Base-by-base conservation (phyloP, 2,329 filamentous ascomycete genomes). In the Colletotrichum siamense region DNA sequence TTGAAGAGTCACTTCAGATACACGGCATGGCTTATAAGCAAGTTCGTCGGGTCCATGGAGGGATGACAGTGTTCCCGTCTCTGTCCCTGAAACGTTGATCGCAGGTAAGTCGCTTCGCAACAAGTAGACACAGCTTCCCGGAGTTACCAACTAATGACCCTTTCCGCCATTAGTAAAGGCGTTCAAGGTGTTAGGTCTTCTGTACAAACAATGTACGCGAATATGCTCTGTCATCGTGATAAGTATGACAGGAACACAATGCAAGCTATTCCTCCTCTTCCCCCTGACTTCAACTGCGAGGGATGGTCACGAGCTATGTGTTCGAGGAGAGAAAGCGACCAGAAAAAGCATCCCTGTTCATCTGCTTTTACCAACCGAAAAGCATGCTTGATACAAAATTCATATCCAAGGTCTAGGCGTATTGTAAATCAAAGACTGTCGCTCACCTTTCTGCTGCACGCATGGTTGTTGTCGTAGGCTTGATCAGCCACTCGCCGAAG, bases 131-230 rank as follows among this genome's bases (percentile, higher is more conserved):
- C 5, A 49, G 39, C 39, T 49, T 49, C 18, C 16, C 1, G 18
- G 9, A 49, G 39, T 49, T 12, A 49, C 5, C 8, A 7, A 49
- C 1, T 0, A 12, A 7, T n/a, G 9, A 7, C 3, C 3, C 10
- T 0, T 12, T n/a, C 5, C 3, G 39, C 3, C 3, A 12, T 49
- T n/a, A n/a, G 6, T 10, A n/a, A 49, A 12, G 39, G 3, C 9
- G 5, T 12, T 6, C 39, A 7, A 12, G 39, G 18, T 12, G 2
- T 12, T n/a, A 10, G 6, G 6, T 49, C 39, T 44, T 44, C 16
- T 44, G 16, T 18, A 44, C 36, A n/a, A 44, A 44, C 8, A 18
- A 36, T 36, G 34, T 15, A 36, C 34, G 34, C 34, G 3, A 36
- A 36, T 36, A 36, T 39, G 34, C 34, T 8, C 15, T 44, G 1